Base-by-base conservation (phyloP, 1,284 basidiomycete species). In the Cryptococcus depauperatus region DNA sequence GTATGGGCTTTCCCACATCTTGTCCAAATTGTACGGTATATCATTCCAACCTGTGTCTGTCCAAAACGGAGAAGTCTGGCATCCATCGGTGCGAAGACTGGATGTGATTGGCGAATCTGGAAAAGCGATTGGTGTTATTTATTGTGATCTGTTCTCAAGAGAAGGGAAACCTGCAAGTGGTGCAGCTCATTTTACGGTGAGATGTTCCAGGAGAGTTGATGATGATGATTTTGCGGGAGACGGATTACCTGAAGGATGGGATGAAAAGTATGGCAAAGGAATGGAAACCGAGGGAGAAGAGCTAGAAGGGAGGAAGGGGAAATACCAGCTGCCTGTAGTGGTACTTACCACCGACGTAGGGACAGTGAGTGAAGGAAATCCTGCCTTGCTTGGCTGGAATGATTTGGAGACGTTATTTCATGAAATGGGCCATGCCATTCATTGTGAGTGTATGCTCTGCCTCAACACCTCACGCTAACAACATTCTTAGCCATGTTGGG, bases 391-490 rank as follows among this genome's bases (percentile, higher is more conserved):
- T 23, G 82, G 84, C 48, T 97, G 92, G 92, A 83, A 86, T 59
- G 91, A 97, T 60, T 87, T 97, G 8, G 77, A 87, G 65, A 97
- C 93, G 1, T 74, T 97, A 16, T 96, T 93, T 71, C 93, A 98
- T 61, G 93, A 98, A 71, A 96, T 97, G 91, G 93, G 93, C 0
- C 93, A 98, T 68, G 93, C 93, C 2, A 90, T 98, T 78, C 93
- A 98, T 64, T 97, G 91, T 92, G 61, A 77, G 88, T n/a, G n/a
- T n/a, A 76, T 3, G 8, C 5, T 14, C 28, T 4, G 1, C 4
- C 38, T 28, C 26, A 16, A 27, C 19, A 21, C 16, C 11, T 27
- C 11, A n/a, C n/a, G n/a, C n/a, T n/a, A n/a, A n/a, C 23, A 23
- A n/a, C 35, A 41, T 16, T 39, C 4, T 5, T 35, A 95, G 91